Base-by-base conservation (phyloP, 2,329 filamentous ascomycete species). In the Fusarium multiceps region DNA sequence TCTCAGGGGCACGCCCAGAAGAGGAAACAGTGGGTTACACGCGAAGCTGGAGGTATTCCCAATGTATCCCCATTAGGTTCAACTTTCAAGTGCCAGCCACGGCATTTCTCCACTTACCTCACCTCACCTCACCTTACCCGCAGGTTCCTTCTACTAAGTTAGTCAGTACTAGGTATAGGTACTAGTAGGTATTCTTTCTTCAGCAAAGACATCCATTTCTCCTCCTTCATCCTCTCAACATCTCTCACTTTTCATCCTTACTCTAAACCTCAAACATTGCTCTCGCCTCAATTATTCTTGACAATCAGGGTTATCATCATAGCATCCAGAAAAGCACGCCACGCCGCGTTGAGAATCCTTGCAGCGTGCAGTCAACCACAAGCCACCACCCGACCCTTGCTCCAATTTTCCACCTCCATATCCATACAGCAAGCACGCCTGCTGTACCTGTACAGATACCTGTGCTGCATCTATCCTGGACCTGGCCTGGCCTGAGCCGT, bases 361-460 rank as follows among this genome's bases (percentile, higher is more conserved):
- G 72, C 70, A 69, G 59, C 58, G 57, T 51, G 20, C 45, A 65
- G 34, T 60, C 34, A 70, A 73, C 72, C 64, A 68, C 72, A 68
- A 73, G 68, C 71, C 71, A 73, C 72, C 57, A 73, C 72, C 57
- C 59, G 59, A 65, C 72, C 72, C 70, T 71, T 65, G 71, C 64
- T 74, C 68, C 66, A 72, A 61, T 74, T 74, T 73, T 73, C 69
- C 64, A 62, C 58, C 62, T 74, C 58, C 64, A 61, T 62, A 60
- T 67, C 65, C 66, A 28, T 37, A 53, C 34, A 51, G 49, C 49
- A 51, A 51, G 49, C 49, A 51, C 28, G n/a, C 49, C 32, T 51
- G 34, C 34, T 37, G 34, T 32, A 32, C 30, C 30, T 32, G 30
- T 37, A 41, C 49, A 27, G 23, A 53, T 50, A 50, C 49, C 34